A percentile compares a stretch with the other conserved stretches of the same genome.
These are phyloP conservation scores for Oryza glumipatula DNA, from an alignment of 176 grass and related monocot species.

Conservation along the genomic window DNA sequence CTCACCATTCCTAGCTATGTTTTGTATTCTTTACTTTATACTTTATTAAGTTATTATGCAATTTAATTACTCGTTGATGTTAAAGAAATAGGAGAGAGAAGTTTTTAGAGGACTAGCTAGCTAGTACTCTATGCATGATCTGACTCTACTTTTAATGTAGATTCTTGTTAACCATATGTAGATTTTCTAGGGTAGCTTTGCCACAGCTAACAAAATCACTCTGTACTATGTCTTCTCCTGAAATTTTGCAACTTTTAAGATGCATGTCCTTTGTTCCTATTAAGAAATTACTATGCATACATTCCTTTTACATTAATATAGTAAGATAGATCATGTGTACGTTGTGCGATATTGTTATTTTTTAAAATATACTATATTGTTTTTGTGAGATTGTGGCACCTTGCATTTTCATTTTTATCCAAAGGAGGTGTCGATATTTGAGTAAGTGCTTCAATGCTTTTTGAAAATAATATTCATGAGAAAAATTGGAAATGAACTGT, in stretches of 20 bases:
- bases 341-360: neutral
- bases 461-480: neutral
- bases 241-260: slow-evolving; percentile 27
- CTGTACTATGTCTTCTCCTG: slow-evolving; percentile 5
- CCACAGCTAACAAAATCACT: neutral
- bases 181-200: slow-evolving; percentile 31
- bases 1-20: neutral
- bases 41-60: neutral
- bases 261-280: neutral
- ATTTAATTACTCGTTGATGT: neutral
- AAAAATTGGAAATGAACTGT: neutral
- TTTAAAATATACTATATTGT: neutral
- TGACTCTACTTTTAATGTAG: slow-evolving; percentile 39
- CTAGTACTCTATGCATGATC: neutral
- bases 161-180: slow-evolving; percentile 37
- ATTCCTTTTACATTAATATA: neutral
- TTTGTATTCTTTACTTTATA: neutral
- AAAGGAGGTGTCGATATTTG: neutral
- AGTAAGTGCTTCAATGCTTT: neutral
- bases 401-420: slow-evolving; percentile 9
- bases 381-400: neutral
- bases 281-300: neutral
- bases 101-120: slow-evolving; percentile 8
- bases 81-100: neutral
- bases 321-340: neutral